These are phyloP conservation scores for Takashimella tepidaria DNA, from an alignment of 1,284 basidiomycete species.

Conservation along the genomic window DNA sequence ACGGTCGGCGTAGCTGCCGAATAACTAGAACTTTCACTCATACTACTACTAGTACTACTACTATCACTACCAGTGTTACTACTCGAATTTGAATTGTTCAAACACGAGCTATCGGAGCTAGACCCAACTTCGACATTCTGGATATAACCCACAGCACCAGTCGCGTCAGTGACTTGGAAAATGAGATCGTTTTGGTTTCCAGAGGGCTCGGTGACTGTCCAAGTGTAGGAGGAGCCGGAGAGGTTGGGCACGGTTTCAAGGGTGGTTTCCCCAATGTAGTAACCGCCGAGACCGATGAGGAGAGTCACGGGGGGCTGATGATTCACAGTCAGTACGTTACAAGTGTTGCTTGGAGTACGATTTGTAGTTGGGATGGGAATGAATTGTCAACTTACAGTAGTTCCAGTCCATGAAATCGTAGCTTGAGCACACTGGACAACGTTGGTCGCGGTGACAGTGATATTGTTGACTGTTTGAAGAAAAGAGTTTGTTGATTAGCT, in stretches of 20 bases:
- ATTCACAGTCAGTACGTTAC: too few relatives aligned
- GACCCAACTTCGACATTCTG: conserved; percentile 36
- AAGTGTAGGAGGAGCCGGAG: conserved; percentile 19
- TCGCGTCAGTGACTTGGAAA: conserved; percentile 41
- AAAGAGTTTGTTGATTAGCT: too few relatives aligned
- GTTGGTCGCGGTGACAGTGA: conserved; percentile 29
- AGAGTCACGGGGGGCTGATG: conserved; percentile 33
- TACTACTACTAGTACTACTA: not conserved
- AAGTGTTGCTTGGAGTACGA: not conserved
- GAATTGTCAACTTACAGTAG: conserved; percentile 21
- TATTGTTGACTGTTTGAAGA: conserved; percentile 32
- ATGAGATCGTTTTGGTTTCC: conserved; percentile 26
- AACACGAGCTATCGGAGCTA: conserved; percentile 29
- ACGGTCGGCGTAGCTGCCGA: too few relatives aligned
- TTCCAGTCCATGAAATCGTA: conserved; percentile 39
- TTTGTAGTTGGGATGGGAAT: not conserved
- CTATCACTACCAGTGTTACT: not conserved
- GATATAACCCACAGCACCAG: conserved; percentile 34
- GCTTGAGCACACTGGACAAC: conserved; percentile 39
- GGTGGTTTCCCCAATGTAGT: conserved; percentile 34
- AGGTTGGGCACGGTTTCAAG: conserved; percentile 14
- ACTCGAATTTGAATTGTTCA: conserved; percentile 2
- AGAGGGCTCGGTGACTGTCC: conserved; percentile 32
- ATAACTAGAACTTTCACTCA: not conserved
- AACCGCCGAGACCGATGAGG: conserved; percentile 37